A percentile compares a stretch with the other conserved stretches of the same genome.
phyloP scores from a whole-genome alignment of 352 stramenopile genomes.

The Phytophthora chlamydospora region DNA sequence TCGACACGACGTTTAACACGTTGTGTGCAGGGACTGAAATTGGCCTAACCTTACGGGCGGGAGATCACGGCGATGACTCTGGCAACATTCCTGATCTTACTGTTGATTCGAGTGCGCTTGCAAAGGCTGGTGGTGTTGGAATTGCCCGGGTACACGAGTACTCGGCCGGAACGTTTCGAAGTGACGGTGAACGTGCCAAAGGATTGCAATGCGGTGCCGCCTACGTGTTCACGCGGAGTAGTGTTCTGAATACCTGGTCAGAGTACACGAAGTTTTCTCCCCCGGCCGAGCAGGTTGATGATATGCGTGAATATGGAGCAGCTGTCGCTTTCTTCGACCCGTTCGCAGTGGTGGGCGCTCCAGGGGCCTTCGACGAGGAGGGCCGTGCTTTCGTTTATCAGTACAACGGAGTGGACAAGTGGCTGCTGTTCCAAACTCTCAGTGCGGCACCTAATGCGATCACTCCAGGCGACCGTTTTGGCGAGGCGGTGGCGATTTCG shows the following conservation, averaged over 20 bases:
- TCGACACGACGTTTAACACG: constrained; percentile 54
- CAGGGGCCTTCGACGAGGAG: constrained; percentile 57
- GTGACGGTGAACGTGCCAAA: constrained; percentile 62
- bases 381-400: constrained; percentile 82
- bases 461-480: constrained; percentile 67
- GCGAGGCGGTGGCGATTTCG: constrained; percentile 70
- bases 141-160: constrained; percentile 61
- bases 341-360: constrained; percentile 68
- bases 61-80: constrained; percentile 56
- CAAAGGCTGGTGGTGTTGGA: constrained; percentile 40
- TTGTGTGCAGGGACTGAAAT: constrained; percentile 64
- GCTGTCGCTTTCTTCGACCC: constrained; percentile 54
- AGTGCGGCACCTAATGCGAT: constrained; percentile 52
- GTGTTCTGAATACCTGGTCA: constrained; percentile 47
- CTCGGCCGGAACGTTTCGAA: constrained; percentile 58
- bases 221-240: constrained; percentile 65
- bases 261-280: constrained; percentile 63
- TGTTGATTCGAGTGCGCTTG: constrained; percentile 50
- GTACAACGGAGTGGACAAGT: constrained; percentile 50
- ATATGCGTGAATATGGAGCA: constrained; percentile 64
- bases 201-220: constrained; percentile 72
- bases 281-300: constrained; percentile 40
- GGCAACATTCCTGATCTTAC: constrained; percentile 69
- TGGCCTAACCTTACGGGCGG: constrained; percentile 54
- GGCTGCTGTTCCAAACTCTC: constrained; percentile 75